These are phyloP conservation scores for Umbelopsis sp. DNA, from an alignment of 192 early-diverging fungal genomes.

Conservation along the genomic window DNA sequence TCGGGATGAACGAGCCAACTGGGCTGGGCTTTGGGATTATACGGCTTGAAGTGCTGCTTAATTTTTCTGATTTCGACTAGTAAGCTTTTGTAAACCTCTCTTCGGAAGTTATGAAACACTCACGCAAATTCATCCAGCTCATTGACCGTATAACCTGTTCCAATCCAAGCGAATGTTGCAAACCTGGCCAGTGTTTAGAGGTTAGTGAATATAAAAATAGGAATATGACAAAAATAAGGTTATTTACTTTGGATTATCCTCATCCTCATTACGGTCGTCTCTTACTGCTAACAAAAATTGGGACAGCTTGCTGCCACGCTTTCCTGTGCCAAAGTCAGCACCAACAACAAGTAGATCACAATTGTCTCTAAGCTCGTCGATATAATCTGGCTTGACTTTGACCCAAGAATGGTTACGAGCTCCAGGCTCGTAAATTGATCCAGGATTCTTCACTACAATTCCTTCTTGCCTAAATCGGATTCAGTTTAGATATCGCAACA, in stretches of 20 bases:
- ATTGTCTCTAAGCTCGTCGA: conserved; percentile 68
- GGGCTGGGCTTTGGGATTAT: conserved; percentile 47
- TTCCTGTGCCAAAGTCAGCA: conserved; percentile 63
- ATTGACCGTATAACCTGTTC: conserved; percentile 66
- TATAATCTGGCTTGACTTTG: conserved; percentile 82
- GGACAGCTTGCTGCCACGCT: conserved; percentile 54
- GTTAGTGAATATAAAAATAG: background rate
- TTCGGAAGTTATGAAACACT: conserved; percentile 17
- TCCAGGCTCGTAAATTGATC: conserved; percentile 54
- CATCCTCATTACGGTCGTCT: conserved; percentile 38
- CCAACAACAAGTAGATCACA: conserved; percentile 77
- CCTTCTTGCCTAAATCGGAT: conserved; percentile 49
- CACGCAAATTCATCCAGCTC: conserved; percentile 64
- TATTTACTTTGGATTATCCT: conserved; percentile 20
- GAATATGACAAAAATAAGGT: background rate
- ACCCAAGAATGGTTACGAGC: conserved; percentile 64
- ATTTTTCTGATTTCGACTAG: conserved; percentile 25
- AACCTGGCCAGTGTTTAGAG: conserved; percentile 28
- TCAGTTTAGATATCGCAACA: background rate
- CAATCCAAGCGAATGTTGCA: conserved; percentile 69
- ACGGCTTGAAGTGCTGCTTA: conserved; percentile 35
- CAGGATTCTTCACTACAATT: conserved; percentile 74
- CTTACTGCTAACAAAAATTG: conserved; percentile 63
- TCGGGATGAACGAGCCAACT: conserved; percentile 52
- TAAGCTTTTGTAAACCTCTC: background rate